Conservation (phyloP, 1,139 yeast genomes). For the Entelexis paramagnoliae region DNA sequence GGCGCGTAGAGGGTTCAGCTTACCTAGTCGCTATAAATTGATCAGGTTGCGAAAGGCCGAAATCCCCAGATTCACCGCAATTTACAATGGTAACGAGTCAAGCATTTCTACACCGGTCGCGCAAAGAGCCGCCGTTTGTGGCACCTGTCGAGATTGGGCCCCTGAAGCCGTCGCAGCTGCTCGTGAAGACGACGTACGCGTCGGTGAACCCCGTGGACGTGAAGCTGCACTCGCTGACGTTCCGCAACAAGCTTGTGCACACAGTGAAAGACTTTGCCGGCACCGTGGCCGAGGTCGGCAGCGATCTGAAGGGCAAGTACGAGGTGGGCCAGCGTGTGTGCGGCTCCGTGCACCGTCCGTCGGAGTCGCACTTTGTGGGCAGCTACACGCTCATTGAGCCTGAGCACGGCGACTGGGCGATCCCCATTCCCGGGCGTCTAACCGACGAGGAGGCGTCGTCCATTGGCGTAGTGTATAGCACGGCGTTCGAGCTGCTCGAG, state of each 20-base stretch:
- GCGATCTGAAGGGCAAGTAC: constrained; percentile 28
- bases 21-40: neutral
- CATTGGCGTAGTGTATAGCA: constrained; percentile 47
- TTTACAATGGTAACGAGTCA: constrained; percentile 4
- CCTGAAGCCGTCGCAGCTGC: constrained; percentile 14
- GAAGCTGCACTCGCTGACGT: constrained; percentile 34
- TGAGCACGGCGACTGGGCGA: constrained; percentile 4
- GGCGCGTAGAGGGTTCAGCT: neutral
- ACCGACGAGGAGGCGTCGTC: constrained; percentile 48
- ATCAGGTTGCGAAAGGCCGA: neutral
- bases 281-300: constrained; percentile 48
- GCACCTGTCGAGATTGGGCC: constrained; percentile 6
- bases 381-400: constrained; percentile 31
- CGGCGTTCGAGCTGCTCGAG: constrained; percentile 37
- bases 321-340: constrained; percentile 55
- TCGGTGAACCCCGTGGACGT: constrained; percentile 63
- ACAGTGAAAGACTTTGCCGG: constrained; percentile 67
- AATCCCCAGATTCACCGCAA: neutral
- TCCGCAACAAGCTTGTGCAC: constrained; percentile 10
- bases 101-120: constrained; percentile 13
- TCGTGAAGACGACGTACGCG: constrained; percentile 50
- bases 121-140: constrained; percentile 1
- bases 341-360: constrained; percentile 42
- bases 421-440: constrained; percentile 41
- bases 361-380: constrained; percentile 35